Conservation (phyloP, 352 stramenopile species). For the Blastocystis sp. region DNA sequence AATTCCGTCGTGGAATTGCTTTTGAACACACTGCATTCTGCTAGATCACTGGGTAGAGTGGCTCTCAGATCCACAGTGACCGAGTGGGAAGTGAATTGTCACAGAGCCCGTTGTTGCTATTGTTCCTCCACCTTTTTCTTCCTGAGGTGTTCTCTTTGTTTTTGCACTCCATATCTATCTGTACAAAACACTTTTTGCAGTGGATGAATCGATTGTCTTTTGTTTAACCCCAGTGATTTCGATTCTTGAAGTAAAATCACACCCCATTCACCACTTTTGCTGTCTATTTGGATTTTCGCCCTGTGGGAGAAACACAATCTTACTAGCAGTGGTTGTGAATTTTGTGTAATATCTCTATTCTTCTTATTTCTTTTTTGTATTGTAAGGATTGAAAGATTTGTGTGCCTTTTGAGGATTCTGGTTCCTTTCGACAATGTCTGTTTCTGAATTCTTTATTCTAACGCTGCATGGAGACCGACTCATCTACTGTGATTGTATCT, state of each 20-base stretch:
- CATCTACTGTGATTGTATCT: slow-evolving; percentile 54
- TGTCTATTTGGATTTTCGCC: neutral
- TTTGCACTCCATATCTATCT: no score
- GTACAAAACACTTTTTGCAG: no score
- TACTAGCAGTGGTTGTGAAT: neutral
- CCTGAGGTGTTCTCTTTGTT: no score
- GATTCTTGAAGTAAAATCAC: no score
- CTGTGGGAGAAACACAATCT: neutral
- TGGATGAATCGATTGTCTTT: no score
- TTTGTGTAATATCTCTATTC: neutral
- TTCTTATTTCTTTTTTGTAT: neutral
- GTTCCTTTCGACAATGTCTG: slow-evolving; percentile 23
- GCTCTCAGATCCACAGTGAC: no score
- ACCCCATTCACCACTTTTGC: no score
- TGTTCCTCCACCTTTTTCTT: no score
- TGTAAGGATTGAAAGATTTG: neutral
- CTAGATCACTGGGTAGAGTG: no score
- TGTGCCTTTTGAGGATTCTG: neutral
- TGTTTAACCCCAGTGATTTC: no score
- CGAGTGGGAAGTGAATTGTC: no score
- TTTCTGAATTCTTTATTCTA: slow-evolving; percentile 61
- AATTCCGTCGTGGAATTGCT: neutral
- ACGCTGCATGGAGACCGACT: slow-evolving; percentile 54
- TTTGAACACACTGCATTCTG: neutral
- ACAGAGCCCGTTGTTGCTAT: no score